These are phyloP conservation scores for Rhypophila decipiens DNA, from an alignment of 495 filamentous ascomycete species.

Conservation along the genomic window DNA sequence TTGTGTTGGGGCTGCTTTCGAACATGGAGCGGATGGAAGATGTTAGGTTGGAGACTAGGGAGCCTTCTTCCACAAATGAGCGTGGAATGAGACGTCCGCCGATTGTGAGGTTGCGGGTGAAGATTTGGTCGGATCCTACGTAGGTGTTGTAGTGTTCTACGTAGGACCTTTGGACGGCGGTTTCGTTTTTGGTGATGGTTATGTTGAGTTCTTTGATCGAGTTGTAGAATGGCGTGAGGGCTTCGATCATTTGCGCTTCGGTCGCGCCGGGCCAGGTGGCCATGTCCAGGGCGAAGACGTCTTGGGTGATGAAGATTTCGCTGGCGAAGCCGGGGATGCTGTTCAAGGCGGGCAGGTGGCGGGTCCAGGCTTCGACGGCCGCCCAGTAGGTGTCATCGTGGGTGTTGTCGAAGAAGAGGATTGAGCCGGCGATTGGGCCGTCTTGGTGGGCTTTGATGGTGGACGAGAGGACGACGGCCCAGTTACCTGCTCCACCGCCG, in stretches of 20 bases:
- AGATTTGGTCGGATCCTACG: background rate
- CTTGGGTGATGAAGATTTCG: conserved; percentile 36
- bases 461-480: conserved; percentile 44
- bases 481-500: conserved; percentile 52
- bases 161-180: conserved; percentile 8
- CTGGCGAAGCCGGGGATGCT: conserved; percentile 24
- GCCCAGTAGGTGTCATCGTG: conserved; percentile 35
- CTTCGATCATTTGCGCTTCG: conserved; percentile 11
- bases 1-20: conserved; percentile 31
- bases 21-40: conserved; percentile 35
- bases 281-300: conserved; percentile 34
- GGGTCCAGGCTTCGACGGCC: conserved; percentile 31
- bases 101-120: background rate
- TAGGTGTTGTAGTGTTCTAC: conserved; percentile 2
- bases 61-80: conserved; percentile 29
- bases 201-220: conserved; percentile 22
- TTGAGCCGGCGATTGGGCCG: conserved; percentile 11
- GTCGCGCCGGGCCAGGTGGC: conserved; percentile 23
- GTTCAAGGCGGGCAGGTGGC: conserved; percentile 14
- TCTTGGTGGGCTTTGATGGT: conserved; percentile 34
- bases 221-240: conserved; percentile 19
- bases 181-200: conserved; percentile 17
- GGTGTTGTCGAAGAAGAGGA: conserved; percentile 10
- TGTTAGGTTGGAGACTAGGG: conserved; percentile 34
- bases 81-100: conserved; percentile 46